A percentile compares a stretch with the other conserved stretches of the same genome.
phyloP scores from a whole-genome alignment of 768 basidiomycete genomes.

The Cubamyces lactineus region DNA sequence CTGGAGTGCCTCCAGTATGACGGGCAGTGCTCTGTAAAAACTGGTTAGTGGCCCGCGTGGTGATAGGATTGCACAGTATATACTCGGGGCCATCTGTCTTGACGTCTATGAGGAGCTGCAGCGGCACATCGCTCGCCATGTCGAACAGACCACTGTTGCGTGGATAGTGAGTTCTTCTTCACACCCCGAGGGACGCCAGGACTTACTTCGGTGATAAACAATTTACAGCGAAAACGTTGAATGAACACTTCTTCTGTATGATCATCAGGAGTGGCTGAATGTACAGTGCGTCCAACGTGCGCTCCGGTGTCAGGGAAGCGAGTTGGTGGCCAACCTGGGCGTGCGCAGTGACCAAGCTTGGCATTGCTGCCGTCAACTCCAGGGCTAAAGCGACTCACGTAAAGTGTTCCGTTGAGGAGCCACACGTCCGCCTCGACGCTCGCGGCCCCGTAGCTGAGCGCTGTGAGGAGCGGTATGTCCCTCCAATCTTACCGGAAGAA shows the following conservation, averaged over 20 bases:
- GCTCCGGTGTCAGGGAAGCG: conserved; percentile 45
- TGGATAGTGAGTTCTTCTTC: not conserved
- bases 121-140: conserved; percentile 41
- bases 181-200: not conserved
- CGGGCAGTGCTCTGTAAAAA: conserved; percentile 44
- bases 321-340: conserved; percentile 49
- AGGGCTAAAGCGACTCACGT: conserved; percentile 36
- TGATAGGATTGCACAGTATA: conserved; percentile 18
- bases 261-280: conserved; percentile 50
- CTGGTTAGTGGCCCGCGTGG: conserved; percentile 8
- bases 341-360: not conserved
- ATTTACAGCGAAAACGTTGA: conserved; percentile 43
- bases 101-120: conserved; percentile 56
- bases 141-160: conserved; percentile 54
- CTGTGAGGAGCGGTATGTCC: conserved; percentile 52
- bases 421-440: conserved; percentile 61
- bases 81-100: conserved; percentile 54
- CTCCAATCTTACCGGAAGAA: conserved; percentile 48
- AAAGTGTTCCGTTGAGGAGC: conserved; percentile 46
- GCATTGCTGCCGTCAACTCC: not conserved
- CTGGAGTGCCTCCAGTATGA: conserved; percentile 47
- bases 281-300: conserved; percentile 53
- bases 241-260: conserved; percentile 46
- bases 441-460: conserved; percentile 50
- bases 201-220: conserved; percentile 46